Conservation (phyloP, 768 basidiomycete genomes). For the Holtermannia corniformis region DNA sequence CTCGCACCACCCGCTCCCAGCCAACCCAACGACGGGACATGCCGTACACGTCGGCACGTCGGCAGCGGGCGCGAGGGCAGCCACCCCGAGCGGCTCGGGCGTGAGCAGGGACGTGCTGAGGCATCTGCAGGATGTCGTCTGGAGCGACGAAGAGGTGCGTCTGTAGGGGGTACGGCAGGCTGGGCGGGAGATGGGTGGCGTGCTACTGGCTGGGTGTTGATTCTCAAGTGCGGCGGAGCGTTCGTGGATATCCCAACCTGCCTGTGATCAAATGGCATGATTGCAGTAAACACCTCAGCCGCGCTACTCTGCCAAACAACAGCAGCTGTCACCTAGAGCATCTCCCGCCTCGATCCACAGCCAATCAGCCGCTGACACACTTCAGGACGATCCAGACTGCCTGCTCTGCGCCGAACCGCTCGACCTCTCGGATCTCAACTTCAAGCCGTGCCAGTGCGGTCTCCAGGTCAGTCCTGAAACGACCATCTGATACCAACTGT, state of each 20-base stretch:
- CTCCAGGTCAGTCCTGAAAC: conserved; percentile 61
- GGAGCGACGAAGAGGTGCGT: conserved; percentile 43
- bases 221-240: no score
- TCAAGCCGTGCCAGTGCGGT: conserved; percentile 97
- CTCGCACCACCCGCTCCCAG: conserved; percentile 22
- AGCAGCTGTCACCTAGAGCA: no score
- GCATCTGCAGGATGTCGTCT: conserved; percentile 40
- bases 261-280: no score
- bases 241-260: no score
- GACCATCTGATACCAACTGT: background rate
- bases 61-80: conserved; percentile 21
- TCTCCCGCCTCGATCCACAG: no score
- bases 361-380: background rate
- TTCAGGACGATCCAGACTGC: conserved; percentile 92
- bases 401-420: conserved; percentile 97
- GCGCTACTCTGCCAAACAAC: no score
- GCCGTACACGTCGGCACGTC: conserved; percentile 15
- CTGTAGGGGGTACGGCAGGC: no score
- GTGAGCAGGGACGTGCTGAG: conserved; percentile 39
- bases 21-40: conserved; percentile 33
- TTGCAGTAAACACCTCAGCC: no score
- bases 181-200: no score
- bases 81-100: no score
- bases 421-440: conserved; percentile 97
- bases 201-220: no score